Evolutionary conservation across 164 flowering plant genomes (phyloP), one percentile per base, ranked within the genome.

Genomic region (Tetracentron sinense): DNA sequence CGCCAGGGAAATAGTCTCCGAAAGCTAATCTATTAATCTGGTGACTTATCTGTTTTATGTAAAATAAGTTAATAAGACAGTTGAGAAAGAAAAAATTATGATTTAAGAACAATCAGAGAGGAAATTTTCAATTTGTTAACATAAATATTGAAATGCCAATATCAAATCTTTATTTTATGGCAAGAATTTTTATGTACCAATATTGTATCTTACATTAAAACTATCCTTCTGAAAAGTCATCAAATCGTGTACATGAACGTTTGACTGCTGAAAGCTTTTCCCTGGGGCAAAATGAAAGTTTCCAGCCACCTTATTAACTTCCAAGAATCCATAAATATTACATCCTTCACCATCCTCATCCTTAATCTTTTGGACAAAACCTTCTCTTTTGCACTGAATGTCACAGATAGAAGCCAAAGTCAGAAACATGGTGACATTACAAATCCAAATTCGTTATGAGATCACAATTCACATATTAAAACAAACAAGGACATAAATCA

Each of bases 321-420:
- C 95, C 78, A 90, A 59, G 69, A 83, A 86, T 21, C 97, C 97
- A 74, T 86, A 85, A 12, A 90, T 75, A 72, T 88, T 90, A 54
- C 97, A 90, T 33, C 97, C 95, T 82, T 90, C 97, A 70, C 95
- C 97, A 50, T 81, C 92, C 77, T 90, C 92, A 2, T 88, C 97
- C 78, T 90, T 90, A 52, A 90, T 76, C 68, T 69, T 77, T 68
- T 90, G 80, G 28, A 90, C 69, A 61, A 88, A 90, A 28, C 97
- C 92, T 75, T 90, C 97, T 69, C 95, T 79, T n/a, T n/a, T n/a
- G n/a, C n/a, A n/a, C n/a, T n/a, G n/a, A n/a, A n/a, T n/a, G n/a
- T n/a, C n/a, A n/a, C n/a, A n/a, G n/a, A n/a, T n/a, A n/a, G n/a
- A n/a, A n/a, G n/a, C n/a, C n/a, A 15, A 54, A 66, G n/a, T n/a